These are phyloP conservation scores for Kokia cookei DNA, from an alignment of 441 rosid species.

Conservation along the genomic window DNA sequence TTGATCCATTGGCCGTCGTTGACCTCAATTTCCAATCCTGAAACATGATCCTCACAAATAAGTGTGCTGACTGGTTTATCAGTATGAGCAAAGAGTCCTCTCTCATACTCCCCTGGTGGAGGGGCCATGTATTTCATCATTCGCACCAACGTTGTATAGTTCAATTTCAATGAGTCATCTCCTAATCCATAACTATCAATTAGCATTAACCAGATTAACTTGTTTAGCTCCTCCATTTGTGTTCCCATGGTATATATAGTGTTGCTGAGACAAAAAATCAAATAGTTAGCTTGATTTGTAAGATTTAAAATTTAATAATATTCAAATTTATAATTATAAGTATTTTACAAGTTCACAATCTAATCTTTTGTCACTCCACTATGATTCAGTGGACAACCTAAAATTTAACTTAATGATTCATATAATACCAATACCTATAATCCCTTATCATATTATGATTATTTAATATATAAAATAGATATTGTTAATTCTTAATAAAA, in stretches of 20 bases:
- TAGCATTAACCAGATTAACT: conserved; percentile 7
- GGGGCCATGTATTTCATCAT: conserved; percentile 22
- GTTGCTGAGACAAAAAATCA: not conserved
- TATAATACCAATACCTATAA: no score
- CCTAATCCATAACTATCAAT: conserved; percentile 14
- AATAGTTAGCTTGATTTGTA: not conserved
- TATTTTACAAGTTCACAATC: no score
- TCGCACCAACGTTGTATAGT: not conserved
- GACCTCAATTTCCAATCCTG: conserved; percentile 10
- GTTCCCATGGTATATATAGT: not conserved
- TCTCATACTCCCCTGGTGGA: not conserved
- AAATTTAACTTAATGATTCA: no score
- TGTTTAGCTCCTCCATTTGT: conserved; percentile 6
- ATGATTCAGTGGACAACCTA: no score
- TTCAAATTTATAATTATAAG: no score
- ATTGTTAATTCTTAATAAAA: no score
- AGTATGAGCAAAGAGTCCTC: not conserved
- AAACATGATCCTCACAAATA: conserved; percentile 6
- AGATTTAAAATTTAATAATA: no score
- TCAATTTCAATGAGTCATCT: not conserved
- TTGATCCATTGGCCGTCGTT: conserved; percentile 12
- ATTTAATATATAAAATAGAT: no score
- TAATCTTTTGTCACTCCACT: no score
- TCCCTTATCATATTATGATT: no score
- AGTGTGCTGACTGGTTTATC: conserved; percentile 8